Conservation (phyloP, 2,329 filamentous ascomycete genomes). For the Sporothrix humicola region DNA sequence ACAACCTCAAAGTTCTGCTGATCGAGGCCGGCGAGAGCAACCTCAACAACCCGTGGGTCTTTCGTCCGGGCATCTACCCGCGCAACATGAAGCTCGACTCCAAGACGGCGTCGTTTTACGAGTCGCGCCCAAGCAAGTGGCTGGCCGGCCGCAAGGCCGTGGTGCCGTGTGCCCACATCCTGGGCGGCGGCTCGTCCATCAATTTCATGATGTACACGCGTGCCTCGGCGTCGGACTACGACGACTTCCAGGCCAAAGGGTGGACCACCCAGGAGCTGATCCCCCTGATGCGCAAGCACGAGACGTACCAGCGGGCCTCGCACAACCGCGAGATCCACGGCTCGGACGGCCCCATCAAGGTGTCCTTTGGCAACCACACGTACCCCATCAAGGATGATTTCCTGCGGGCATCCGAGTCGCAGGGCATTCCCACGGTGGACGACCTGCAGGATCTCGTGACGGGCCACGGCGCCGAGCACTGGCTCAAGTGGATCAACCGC, state of each 20-base stretch:
- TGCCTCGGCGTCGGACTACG: slow-evolving; percentile 73
- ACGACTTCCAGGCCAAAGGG: slow-evolving; percentile 80
- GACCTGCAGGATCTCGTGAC: slow-evolving; percentile 75
- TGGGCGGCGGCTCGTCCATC: slow-evolving; percentile 75
- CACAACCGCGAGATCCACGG: slow-evolving; percentile 74
- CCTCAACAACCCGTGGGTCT: slow-evolving; percentile 79
- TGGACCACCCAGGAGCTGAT: slow-evolving; percentile 78
- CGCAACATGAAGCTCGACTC: slow-evolving; percentile 79
- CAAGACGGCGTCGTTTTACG: slow-evolving; percentile 81
- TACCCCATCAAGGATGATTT: slow-evolving; percentile 86
- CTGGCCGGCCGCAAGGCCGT: slow-evolving; percentile 73
- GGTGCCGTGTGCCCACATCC: slow-evolving; percentile 74
- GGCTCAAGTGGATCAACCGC: slow-evolving; percentile 71
- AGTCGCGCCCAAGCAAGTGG: slow-evolving; percentile 75
- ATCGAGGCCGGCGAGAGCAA: slow-evolving; percentile 76
- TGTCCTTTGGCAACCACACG: slow-evolving; percentile 80
- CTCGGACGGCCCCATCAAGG: slow-evolving; percentile 80
- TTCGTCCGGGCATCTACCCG: slow-evolving; percentile 77
- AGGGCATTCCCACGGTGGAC: slow-evolving; percentile 76
- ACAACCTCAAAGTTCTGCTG: slow-evolving; percentile 71
- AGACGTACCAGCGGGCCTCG: slow-evolving; percentile 73
- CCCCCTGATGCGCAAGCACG: slow-evolving; percentile 79
- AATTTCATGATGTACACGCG: slow-evolving; percentile 84
- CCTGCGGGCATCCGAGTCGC: slow-evolving; percentile 72
- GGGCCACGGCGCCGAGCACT: slow-evolving; percentile 76